Conservation (phyloP, 2,329 filamentous ascomycete species). For the Pezicula radicicola region DNA sequence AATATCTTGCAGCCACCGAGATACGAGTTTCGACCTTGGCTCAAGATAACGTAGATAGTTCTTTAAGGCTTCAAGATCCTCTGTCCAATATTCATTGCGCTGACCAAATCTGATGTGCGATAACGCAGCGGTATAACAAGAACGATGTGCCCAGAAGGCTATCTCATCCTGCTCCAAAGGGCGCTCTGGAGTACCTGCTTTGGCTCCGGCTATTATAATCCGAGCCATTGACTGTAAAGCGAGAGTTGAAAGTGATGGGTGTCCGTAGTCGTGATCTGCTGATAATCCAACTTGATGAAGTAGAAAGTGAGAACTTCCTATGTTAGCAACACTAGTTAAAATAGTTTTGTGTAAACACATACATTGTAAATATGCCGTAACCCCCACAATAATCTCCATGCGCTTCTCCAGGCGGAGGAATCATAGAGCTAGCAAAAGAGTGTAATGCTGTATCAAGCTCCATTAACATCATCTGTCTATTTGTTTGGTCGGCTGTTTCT, state of each 20-base stretch:
- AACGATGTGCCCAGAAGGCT: conserved; percentile 12
- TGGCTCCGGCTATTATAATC: conserved; percentile 3
- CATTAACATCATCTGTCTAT: conserved; percentile 2
- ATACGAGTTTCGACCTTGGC: conserved; percentile 3
- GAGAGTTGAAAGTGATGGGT: neutral
- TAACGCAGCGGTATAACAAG: conserved; percentile 3
- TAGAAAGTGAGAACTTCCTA: conserved; percentile 4
- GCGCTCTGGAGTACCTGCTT: neutral
- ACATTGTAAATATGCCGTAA: conserved; percentile 4
- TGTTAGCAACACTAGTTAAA: neutral
- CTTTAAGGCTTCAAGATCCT: conserved; percentile 9
- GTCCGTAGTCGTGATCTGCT: neutral
- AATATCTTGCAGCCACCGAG: neutral
- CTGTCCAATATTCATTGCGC: conserved; percentile 7
- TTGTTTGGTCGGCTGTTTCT: neutral
- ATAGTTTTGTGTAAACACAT: neutral
- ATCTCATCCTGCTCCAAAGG: conserved; percentile 9
- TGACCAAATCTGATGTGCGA: conserved; percentile 10
- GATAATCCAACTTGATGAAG: conserved; percentile 7
- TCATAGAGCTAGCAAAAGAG: conserved; percentile 8
- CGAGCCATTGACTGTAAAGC: conserved; percentile 7
- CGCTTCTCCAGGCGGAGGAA: conserved; percentile 10
- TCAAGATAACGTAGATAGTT: conserved; percentile 9
- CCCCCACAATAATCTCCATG: conserved; percentile 11
- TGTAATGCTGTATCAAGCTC: conserved; percentile 11